phyloP scores from a whole-genome alignment of 2,329 filamentous ascomycete genomes.

The Ascochyta fabae region DNA sequence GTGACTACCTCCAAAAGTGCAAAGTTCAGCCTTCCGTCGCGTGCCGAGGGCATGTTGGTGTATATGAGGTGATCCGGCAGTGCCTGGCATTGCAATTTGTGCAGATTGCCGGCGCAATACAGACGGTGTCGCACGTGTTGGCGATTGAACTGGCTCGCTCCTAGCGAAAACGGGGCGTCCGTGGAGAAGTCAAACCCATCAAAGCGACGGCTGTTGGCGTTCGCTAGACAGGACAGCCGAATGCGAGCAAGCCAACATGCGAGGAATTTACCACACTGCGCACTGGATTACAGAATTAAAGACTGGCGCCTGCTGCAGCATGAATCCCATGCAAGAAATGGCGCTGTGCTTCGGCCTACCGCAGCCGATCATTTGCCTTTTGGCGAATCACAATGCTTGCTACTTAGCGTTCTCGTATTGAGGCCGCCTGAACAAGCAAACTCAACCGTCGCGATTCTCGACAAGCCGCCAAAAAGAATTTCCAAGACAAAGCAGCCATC shows the following conservation, averaged over 20 bases:
- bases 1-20: not conserved
- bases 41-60: slow-evolving; percentile 5
- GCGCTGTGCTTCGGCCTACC: slow-evolving; percentile 7
- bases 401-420: slow-evolving; percentile 17
- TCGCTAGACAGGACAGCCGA: slow-evolving; percentile 9
- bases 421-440: slow-evolving; percentile 14
- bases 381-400: slow-evolving; percentile 14
- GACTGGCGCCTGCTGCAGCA: slow-evolving; percentile 5
- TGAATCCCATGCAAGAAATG: slow-evolving; percentile 2
- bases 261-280: not conserved
- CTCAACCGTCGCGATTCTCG: slow-evolving; percentile 12
- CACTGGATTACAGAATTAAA: not conserved
- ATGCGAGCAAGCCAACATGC: not conserved
- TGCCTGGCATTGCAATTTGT: slow-evolving; percentile 5
- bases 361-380: slow-evolving; percentile 4
- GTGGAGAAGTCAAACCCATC: slow-evolving; percentile 12
- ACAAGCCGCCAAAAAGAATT: slow-evolving; percentile 16
- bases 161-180: slow-evolving; percentile 11
- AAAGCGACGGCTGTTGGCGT: slow-evolving; percentile 1
- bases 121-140: slow-evolving; percentile 1
- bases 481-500: slow-evolving; percentile 10
- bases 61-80: not conserved
- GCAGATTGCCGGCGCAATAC: slow-evolving; percentile 2
- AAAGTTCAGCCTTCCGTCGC: slow-evolving; percentile 16
- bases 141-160: slow-evolving; percentile 5